Evolutionary conservation across 192 early-diverging fungal species (phyloP).

Genomic region (Coemansia sp.): DNA sequence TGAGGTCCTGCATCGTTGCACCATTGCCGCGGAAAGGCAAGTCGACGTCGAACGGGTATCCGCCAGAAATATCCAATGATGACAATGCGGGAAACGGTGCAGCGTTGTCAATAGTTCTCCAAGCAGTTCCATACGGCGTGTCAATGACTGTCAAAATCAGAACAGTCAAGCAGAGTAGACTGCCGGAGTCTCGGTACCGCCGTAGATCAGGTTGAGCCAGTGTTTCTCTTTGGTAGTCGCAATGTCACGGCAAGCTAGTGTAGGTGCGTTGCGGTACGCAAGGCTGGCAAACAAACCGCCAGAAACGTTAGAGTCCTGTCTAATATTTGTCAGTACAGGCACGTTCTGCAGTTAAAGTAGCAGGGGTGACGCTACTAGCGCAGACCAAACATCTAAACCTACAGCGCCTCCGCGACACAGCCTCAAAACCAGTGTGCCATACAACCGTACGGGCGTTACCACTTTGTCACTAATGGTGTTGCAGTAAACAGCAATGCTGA

Average conservation of each 20-base stretch:
- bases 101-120: neutral
- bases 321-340: neutral
- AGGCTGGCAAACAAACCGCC: neutral
- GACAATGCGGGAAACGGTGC: neutral
- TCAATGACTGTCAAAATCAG: neutral
- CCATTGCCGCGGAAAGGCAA: no score
- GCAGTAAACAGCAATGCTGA: neutral
- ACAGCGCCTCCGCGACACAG: neutral
- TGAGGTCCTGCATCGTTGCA: neutral
- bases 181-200: neutral
- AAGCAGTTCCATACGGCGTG: neutral
- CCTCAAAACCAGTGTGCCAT: neutral
- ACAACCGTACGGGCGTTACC: neutral
- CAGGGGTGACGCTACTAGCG: no score
- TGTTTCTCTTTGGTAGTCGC: no score
- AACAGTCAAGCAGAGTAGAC: neutral
- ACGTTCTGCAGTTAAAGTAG: neutral
- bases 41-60: no score
- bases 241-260: no score
- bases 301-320: neutral
- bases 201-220: neutral
- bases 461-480: neutral
- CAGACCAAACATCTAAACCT: neutral
- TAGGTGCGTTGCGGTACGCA: neutral
- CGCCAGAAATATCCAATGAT: neutral